A percentile compares a stretch with the other conserved stretches of the same genome.
Evolutionary conservation across 495 filamentous ascomycete species (phyloP).

Genomic region (Trichoderma reesei): DNA sequence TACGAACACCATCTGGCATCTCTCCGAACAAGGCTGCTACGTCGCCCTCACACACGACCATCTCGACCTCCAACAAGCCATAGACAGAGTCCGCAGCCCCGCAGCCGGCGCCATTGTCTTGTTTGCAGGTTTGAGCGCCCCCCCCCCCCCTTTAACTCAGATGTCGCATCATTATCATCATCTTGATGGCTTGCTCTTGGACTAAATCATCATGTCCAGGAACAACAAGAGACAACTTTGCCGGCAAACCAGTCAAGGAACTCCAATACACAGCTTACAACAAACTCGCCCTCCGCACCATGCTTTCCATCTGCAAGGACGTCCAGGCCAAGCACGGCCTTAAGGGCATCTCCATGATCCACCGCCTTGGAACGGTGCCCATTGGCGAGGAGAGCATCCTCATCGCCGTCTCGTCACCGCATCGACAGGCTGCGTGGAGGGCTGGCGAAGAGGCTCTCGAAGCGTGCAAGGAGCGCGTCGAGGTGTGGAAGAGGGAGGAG

Average conservation of each 20-base stretch:
- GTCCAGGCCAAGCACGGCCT: slow-evolving; percentile 52
- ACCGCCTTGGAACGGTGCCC: slow-evolving; percentile 79
- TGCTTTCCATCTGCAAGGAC: slow-evolving; percentile 54
- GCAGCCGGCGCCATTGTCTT: slow-evolving; percentile 81
- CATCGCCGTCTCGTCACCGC: slow-evolving; percentile 76
- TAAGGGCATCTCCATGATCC: slow-evolving; percentile 64
- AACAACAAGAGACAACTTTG: slow-evolving; percentile 82
- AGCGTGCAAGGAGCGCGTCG: slow-evolving; percentile 70
- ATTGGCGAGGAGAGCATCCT: slow-evolving; percentile 87
- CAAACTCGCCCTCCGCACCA: slow-evolving; percentile 64
- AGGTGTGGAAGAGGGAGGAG: slow-evolving; percentile 94
- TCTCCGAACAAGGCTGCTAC: slow-evolving; percentile 36
- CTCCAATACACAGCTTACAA: slow-evolving; percentile 79
- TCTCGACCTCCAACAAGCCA: slow-evolving; percentile 50
- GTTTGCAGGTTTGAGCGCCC: slow-evolving; percentile 51
- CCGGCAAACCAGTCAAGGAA: slow-evolving; percentile 58
- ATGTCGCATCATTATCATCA: not conserved
- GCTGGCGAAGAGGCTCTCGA: slow-evolving; percentile 88
- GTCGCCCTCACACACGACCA: slow-evolving; percentile 53
- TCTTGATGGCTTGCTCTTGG: slow-evolving; percentile 5
- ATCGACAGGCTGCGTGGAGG: slow-evolving; percentile 81
- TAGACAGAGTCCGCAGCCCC: slow-evolving; percentile 62
- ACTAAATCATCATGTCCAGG: slow-evolving; percentile 32
- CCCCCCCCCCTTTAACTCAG: too few relatives aligned
- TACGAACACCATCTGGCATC: slow-evolving; percentile 15